Evolutionary conservation across 2,329 filamentous ascomycete genomes (phyloP).

Genomic region (Trichoderma koningiopsis): DNA sequence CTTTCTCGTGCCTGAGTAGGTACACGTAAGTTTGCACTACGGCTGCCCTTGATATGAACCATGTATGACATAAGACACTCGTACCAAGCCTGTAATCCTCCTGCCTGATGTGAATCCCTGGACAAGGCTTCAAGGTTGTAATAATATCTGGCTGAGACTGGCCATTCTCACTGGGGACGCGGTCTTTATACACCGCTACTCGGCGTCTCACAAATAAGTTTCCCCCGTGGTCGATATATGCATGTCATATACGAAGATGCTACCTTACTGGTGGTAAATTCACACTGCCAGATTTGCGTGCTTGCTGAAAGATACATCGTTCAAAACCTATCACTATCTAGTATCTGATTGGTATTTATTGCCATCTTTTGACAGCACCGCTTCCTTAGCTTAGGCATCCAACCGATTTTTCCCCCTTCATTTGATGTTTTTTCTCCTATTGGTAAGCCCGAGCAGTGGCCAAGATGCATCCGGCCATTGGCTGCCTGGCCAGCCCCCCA

Average conservation of each 20-base stretch:
- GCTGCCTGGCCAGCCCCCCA: conserved; percentile 1
- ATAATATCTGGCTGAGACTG: neutral
- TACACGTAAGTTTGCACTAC: neutral
- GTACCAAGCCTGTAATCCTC: neutral
- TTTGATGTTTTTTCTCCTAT: neutral
- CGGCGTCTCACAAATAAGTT: neutral
- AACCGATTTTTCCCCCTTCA: neutral
- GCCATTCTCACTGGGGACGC: neutral
- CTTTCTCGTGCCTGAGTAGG: neutral
- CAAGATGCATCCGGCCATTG: neutral
- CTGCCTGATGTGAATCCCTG: neutral
- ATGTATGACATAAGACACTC: neutral
- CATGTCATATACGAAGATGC: neutral
- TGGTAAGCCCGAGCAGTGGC: neutral
- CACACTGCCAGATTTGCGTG: neutral
- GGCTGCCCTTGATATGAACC: neutral
- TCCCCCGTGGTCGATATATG: neutral
- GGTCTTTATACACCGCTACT: neutral
- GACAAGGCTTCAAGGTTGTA: neutral
- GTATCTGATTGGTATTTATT: neutral
- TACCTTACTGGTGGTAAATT: neutral
- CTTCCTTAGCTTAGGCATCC: neutral
- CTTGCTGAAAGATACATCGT: neutral
- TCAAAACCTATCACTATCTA: too few species aligned
- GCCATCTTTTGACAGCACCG: neutral